These are phyloP conservation scores for Penicillium sp. DNA, from an alignment of 2,329 filamentous ascomycete species.

Conservation along the genomic window DNA sequence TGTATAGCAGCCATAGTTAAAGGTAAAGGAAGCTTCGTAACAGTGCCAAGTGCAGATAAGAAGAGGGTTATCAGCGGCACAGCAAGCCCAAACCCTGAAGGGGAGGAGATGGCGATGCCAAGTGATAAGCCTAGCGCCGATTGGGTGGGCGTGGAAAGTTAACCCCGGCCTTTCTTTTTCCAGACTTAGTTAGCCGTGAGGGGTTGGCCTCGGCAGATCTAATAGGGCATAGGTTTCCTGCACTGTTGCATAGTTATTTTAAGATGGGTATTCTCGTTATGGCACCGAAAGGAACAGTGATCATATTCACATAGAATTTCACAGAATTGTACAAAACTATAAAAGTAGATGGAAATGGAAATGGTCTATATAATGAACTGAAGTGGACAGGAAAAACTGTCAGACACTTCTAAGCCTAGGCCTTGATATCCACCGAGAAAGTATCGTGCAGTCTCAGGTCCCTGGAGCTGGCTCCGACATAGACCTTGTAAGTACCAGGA, in stretches of 20 bases:
- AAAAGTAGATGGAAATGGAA: not conserved
- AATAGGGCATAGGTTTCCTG: too few relatives aligned
- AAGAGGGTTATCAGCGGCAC: conserved; percentile 5
- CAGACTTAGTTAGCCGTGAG: not conserved
- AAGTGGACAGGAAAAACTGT: not conserved
- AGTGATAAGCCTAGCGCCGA: conserved; percentile 22
- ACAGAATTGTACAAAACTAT: not conserved
- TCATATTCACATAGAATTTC: too few relatives aligned
- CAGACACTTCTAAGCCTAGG: not conserved
- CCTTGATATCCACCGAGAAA: not conserved
- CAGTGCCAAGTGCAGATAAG: conserved; percentile 7
- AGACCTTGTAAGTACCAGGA: conserved; percentile 25
- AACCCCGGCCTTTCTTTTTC: not conserved
- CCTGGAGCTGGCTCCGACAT: conserved; percentile 30
- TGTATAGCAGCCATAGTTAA: not conserved
- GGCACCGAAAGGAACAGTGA: too few relatives aligned
- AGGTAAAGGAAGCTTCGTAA: conserved; percentile 5
- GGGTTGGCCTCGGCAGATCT: not conserved
- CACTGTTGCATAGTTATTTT: too few relatives aligned
- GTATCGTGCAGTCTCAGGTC: conserved; percentile 21
- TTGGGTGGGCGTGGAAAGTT: not conserved
- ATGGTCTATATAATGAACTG: not conserved
- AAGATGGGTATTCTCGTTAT: too few relatives aligned
- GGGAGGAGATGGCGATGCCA: conserved; percentile 27
- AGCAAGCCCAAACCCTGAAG: conserved; percentile 6